Conservation (phyloP, 2,329 filamentous ascomycete species). For the Fusarium anthophilum region DNA sequence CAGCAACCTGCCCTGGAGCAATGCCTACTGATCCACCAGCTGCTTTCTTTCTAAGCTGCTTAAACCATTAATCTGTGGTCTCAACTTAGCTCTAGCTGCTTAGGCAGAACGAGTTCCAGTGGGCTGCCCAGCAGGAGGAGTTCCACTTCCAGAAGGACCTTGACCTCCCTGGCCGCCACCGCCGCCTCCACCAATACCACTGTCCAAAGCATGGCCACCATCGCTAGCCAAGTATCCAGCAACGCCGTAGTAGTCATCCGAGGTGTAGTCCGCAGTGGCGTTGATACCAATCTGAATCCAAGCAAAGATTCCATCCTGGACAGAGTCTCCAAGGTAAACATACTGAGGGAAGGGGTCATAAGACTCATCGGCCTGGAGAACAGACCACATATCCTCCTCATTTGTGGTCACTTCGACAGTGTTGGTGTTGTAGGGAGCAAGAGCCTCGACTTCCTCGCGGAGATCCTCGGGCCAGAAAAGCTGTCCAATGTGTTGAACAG, state of each 20-base stretch:
- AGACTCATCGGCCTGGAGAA: constrained; percentile 4
- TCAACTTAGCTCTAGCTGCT: fast-evolving
- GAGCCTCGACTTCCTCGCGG: not conserved
- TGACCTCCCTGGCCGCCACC: not conserved
- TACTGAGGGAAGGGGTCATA: constrained; percentile 16
- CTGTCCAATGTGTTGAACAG: constrained; percentile 8
- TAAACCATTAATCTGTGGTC: fast-evolving
- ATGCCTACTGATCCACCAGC: fast-evolving
- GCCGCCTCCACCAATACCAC: not conserved
- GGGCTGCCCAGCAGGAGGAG: not conserved
- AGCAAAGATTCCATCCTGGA: constrained; percentile 9
- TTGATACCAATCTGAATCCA: constrained; percentile 15
- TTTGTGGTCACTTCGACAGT: not conserved
- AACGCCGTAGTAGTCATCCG: not conserved
- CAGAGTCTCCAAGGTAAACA: not conserved
- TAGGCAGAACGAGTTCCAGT: not conserved
- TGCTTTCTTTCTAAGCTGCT: not conserved
- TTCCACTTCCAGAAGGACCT: not conserved
- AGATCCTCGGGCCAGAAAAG: constrained; percentile 14
- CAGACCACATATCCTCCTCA: constrained; percentile 12
- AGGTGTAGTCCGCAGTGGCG: not conserved
- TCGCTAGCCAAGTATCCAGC: not conserved
- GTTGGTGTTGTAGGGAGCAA: constrained; percentile 3
- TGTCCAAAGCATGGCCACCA: constrained; percentile 3
- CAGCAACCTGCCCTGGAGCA: not conserved